Evolutionary conservation across 257 asterid genomes (phyloP).

Genomic region (Solanum sitiens): DNA sequence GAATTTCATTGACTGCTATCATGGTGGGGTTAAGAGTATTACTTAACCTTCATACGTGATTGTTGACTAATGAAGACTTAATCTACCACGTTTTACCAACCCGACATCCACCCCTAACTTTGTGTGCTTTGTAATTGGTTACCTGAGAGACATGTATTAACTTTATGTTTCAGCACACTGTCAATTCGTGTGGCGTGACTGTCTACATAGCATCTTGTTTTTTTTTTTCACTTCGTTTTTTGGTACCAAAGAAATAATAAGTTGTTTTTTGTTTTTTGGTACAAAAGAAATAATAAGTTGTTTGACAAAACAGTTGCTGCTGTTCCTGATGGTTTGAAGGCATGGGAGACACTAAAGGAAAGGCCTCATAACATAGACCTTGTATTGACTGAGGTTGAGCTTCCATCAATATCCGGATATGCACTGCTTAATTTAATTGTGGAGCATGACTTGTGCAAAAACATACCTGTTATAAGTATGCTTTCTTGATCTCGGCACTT

Average conservation of each 20-base stretch:
- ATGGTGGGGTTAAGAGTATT: background rate
- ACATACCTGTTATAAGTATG: slow-evolving; percentile 93
- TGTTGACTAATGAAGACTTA: background rate
- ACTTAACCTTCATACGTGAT: background rate
- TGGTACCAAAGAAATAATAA: background rate
- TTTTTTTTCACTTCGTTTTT: background rate
- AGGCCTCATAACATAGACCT: slow-evolving; percentile 63
- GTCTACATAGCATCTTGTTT: background rate
- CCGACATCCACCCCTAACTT: background rate
- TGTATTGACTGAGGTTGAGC: slow-evolving; percentile 79
- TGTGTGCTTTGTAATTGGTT: background rate
- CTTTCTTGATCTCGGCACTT: background rate
- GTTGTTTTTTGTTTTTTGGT: background rate
- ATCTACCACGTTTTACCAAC: background rate
- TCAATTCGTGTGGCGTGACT: background rate
- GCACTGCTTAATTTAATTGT: slow-evolving; percentile 80
- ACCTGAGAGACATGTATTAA: background rate
- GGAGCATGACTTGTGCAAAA: slow-evolving; percentile 90
- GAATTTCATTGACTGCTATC: background rate
- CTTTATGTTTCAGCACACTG: background rate
- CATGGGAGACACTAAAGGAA: slow-evolving; percentile 78
- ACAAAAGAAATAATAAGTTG: background rate
- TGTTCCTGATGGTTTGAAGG: slow-evolving; percentile 87
- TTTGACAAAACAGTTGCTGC: slow-evolving; percentile 44
- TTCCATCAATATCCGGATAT: slow-evolving; percentile 89